Percentiles rank a stretch among this genome's conserved stretches.
phyloP scores from a whole-genome alignment of 176 grass and related monocot genomes.

The Carex parvula region DNA sequence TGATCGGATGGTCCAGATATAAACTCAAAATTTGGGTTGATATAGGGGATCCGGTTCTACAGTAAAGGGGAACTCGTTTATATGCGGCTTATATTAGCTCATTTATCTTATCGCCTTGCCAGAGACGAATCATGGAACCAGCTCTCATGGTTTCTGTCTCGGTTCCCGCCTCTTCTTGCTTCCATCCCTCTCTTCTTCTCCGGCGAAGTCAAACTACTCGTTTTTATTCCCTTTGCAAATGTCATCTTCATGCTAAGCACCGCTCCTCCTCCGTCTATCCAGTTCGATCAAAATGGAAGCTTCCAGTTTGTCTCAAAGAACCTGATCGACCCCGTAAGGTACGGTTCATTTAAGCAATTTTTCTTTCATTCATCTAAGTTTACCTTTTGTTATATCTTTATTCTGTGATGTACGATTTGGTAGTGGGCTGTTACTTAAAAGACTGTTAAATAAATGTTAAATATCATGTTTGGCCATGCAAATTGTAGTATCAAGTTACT shows the following conservation, averaged over 20 bases:
- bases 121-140: neutral
- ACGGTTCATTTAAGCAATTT: no score
- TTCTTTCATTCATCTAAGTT: neutral
- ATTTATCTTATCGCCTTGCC: conserved; percentile 17
- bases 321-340: neutral
- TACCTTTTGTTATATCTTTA: neutral
- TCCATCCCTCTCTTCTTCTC: conserved; percentile 17
- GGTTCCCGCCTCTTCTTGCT: conserved; percentile 1
- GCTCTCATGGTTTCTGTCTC: conserved; percentile 1
- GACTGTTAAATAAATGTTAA: no score
- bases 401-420: neutral
- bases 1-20: no score
- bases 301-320: neutral
- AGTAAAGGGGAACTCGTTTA: neutral
- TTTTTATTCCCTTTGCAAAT: neutral
- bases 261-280: neutral
- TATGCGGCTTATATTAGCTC: conserved; percentile 22
- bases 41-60: no score
- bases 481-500: neutral
- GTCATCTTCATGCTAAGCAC: neutral
- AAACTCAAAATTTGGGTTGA: no score
- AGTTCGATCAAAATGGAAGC: conserved; percentile 11
- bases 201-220: neutral
- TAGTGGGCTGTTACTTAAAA: neutral
- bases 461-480: neutral